Conservation (phyloP, 208 protist genomes). For the Acanthamoeba healyi region DNA sequence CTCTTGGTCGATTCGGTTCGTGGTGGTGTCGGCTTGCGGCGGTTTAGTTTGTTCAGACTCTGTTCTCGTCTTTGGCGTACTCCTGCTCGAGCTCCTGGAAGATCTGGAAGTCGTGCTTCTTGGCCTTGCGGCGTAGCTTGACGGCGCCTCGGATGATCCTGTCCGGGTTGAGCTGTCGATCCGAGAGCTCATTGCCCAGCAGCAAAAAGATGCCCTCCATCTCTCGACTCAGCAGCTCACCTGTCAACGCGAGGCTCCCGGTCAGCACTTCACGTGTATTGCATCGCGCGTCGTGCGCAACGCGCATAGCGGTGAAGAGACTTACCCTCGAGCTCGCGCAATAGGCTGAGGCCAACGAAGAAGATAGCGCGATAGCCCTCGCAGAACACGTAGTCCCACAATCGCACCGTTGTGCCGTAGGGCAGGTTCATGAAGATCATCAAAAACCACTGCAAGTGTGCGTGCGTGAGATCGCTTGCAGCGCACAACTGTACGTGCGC, state of each 20-base stretch:
- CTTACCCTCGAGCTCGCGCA: background rate
- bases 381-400: conserved; percentile 49
- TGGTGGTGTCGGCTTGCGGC: too few species aligned
- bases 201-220: conserved; percentile 39
- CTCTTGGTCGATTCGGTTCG: too few species aligned
- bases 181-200: conserved; percentile 23
- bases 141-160: background rate
- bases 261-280: too few species aligned
- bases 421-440: conserved; percentile 45
- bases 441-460: conserved; percentile 1
- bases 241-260: background rate
- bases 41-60: too few species aligned
- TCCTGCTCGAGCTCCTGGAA: background rate
- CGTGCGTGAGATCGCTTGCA: background rate
- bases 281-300: too few species aligned
- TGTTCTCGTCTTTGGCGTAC: background rate
- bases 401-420: background rate
- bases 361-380: conserved; percentile 18
- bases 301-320: background rate
- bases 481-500: background rate
- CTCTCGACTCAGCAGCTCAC: background rate
- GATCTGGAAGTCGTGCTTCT: background rate
- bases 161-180: conserved; percentile 33
- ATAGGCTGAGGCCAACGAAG: background rate
- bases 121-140: conserved; percentile 25